Evolutionary conservation across 768 basidiomycete genomes (phyloP), one percentile per base, ranked within the genome.

Genomic region (Collybiopsis confluens): DNA sequence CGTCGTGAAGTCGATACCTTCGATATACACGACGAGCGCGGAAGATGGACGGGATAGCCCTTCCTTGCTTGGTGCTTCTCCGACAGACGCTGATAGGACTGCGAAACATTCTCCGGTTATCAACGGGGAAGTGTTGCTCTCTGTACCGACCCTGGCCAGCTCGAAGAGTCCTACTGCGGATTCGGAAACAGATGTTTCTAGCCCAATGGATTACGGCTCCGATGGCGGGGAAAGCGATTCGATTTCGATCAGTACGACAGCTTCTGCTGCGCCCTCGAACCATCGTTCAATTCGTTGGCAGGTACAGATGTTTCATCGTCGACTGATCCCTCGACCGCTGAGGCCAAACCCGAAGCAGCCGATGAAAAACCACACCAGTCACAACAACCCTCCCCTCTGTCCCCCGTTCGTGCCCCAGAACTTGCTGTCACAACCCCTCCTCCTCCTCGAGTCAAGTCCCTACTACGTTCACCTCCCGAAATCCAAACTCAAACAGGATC

Each of bases 21-120:
- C 63, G 7, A 83, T 85, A 54, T 76, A 78, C 4, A 82, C 79
- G 1, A 75, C 77, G 5, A 73, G 40, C 65, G 3, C 76, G 79
- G 37, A 69, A 73, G 2, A 72, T 72, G 23, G 59, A 56, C 15
- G 38, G 27, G 57, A 20, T 59, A 54, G 18, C 61, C 64, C 47
- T 21, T 35, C 23, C 33, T 56, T 26, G 47, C 35, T 30, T 23
- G 56, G 3, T 27, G 65, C 53, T 46, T 56, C 35, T 33, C 50
- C 54, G 5, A 5, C 30, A 5, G 30, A 33, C 30, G 13, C 5
- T 33, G 30, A 33, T 6, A 33, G 13, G 30, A 13, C 30, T 33
- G 13, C 30, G 13, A 33, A 13, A 5, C 5, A 33, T 33, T 6
- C 30, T 6, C 13, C 30, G 5, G 30, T 6, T 13, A 33, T 33